Conservation (phyloP, 768 basidiomycete species). For the Hygrocybe coccinea region DNA sequence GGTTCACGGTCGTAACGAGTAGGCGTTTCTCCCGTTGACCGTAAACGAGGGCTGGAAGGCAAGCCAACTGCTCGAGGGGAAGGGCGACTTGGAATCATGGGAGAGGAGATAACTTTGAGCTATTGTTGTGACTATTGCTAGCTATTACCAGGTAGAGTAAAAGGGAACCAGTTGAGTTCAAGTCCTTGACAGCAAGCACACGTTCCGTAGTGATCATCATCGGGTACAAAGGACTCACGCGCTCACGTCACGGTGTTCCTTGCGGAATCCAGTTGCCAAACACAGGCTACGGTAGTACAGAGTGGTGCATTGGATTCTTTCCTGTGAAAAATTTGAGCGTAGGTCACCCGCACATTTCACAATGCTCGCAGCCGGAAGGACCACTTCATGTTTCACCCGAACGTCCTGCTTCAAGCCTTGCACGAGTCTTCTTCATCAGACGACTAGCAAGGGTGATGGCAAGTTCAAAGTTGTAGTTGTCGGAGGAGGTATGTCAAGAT, state of each 20-base stretch:
- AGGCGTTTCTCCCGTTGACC: neutral
- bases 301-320: neutral
- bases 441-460: neutral
- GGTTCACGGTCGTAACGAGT: neutral
- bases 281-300: neutral
- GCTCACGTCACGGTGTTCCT: neutral
- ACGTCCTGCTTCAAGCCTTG: neutral
- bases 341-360: neutral
- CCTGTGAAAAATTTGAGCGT: neutral
- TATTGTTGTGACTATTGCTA: neutral
- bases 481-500: conserved; percentile 61
- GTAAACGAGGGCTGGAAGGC: conserved; percentile 18
- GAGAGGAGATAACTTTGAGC: no score
- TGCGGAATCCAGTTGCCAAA: no score
- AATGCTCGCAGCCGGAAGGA: neutral
- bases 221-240: no score
- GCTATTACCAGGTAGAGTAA: no score
- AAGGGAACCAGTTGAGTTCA: no score
- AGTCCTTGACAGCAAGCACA: no score
- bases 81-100: conserved; percentile 18
- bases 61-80: conserved; percentile 30
- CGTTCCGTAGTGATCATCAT: no score
- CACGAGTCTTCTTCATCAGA: neutral
- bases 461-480: conserved; percentile 83
- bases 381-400: neutral